These are phyloP conservation scores for Candida krabiensis DNA, from an alignment of 805 yeast genomes.

Conservation along the genomic window DNA sequence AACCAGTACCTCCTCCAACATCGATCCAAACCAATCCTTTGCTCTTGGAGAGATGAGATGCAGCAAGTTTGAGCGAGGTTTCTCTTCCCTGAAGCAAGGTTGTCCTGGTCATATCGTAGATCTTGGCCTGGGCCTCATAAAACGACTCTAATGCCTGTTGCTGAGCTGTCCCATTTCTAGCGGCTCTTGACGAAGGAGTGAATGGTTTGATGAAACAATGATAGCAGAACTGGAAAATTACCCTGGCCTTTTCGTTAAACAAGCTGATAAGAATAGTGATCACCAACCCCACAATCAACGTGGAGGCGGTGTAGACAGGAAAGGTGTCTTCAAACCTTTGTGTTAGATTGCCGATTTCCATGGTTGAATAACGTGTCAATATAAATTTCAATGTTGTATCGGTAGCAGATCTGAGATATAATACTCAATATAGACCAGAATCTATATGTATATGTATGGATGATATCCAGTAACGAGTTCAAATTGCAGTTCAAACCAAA, in stretches of 20 bases:
- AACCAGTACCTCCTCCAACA: conserved; percentile 87
- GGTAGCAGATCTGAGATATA: too few relatives aligned
- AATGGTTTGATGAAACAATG: conserved; percentile 64
- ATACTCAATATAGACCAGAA: too few relatives aligned
- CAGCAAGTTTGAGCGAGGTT: conserved; percentile 58
- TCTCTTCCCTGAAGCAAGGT: conserved; percentile 69
- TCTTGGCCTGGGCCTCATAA: conserved; percentile 73
- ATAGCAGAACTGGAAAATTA: conserved; percentile 37
- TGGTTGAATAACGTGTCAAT: too few relatives aligned
- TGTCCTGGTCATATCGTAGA: conserved; percentile 72
- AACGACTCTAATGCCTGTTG: conserved; percentile 66
- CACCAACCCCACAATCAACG: neutral
- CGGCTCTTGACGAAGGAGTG: conserved; percentile 32
- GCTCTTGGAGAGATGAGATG: conserved; percentile 48
- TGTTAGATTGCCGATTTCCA: neutral
- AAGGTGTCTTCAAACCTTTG: neutral
- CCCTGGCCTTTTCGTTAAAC: conserved; percentile 11
- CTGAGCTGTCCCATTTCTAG: conserved; percentile 40
- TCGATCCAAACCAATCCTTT: conserved; percentile 67
- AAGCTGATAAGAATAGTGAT: neutral
- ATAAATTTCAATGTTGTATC: too few relatives aligned
- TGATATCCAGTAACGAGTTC: too few relatives aligned
- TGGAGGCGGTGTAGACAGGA: conserved; percentile 1
- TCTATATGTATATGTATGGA: too few relatives aligned
- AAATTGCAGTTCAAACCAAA: too few relatives aligned